Percentiles rank a stretch among this genome's conserved stretches.
phyloP scores from a whole-genome alignment of 371 early-diverging fungal species.

The Rhizopus microsporus region DNA sequence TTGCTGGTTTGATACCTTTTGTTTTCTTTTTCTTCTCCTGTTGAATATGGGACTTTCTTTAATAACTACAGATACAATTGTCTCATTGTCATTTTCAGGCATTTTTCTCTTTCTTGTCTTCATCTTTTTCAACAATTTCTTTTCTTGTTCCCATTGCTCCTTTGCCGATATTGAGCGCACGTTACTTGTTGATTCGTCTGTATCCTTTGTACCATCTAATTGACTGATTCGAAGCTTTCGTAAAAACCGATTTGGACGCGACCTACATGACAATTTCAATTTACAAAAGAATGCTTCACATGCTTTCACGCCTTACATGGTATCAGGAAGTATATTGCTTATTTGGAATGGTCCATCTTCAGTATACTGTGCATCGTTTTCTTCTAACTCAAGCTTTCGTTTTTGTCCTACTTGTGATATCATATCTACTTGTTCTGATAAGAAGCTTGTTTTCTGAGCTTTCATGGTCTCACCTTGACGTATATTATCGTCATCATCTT shows the following conservation, averaged over 20 bases:
- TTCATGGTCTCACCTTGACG: background rate
- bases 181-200: background rate
- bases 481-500: background rate
- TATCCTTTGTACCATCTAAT: constrained; percentile 53
- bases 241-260: constrained; percentile 4
- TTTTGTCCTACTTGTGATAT: too few species aligned
- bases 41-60: constrained; percentile 1
- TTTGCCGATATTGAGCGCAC: constrained; percentile 1
- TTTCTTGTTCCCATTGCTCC: constrained; percentile 15
- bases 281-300: background rate
- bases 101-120: constrained; percentile 6
- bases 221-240: constrained; percentile 38
- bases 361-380: too few species aligned
- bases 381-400: too few species aligned
- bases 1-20: background rate
- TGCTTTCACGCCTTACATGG: constrained; percentile 6
- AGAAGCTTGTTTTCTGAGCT: background rate
- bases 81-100: background rate
- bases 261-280: background rate
- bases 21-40: constrained; percentile 1
- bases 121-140: constrained; percentile 7
- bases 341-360: constrained; percentile 19
- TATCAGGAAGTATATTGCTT: constrained; percentile 30
- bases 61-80: background rate
- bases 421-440: background rate